Base-by-base conservation (phyloP, 2,329 filamentous ascomycete species). In the Pochonia chlamydosporia region DNA sequence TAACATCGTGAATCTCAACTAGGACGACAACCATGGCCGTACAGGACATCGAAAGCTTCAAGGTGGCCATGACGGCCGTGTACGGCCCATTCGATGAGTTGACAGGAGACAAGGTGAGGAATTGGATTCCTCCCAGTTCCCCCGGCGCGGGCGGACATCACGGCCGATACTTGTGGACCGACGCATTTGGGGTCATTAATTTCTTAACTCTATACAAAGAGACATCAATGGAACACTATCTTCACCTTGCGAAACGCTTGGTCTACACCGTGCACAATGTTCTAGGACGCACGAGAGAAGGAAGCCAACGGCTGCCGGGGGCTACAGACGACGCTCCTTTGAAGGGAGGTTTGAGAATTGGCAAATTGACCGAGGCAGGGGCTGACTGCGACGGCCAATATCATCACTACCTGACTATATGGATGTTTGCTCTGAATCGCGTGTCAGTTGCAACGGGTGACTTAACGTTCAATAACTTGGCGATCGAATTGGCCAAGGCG, bases 381-480 rank as follows among this genome's bases (percentile, higher is more conserved):
- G 56, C 64, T 1, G 77, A 82, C 44, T 67, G 71, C 7, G 79
- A 82, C 57, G 78, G 79, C 3, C 79, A 82, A 57, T 82, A 82
- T 50, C 76, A 81, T 53, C 79, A 82, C 54, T 82, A 82, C 52
- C 64, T 82, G 18, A 81, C 77, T 1, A 56, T 81, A 5, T 83
- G 79, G 79, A 81, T 82, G 77, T 81, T 81, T 56, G 77, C 78
- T 2, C 65, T 82, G 4, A 80, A 79, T 55, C 66, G 79, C 2
- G 63, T 80, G 35, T 66, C 73, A 0, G 50, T 73, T 30, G 77
- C 74, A 3, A 69, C 71, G 1, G 64, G 63, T 0, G 69, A 79
- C 20, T 54, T 58, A 9, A 54, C 50, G 7, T 81, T 72, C 51
- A 81, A 80, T 51, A 60, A 64, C 24, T 65, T 74, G 43, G 79